A percentile compares a stretch with the other conserved stretches of the same genome.
phyloP scores from a whole-genome alignment of 441 rosid genomes.

The Pelargonium myrrhifolium region DNA sequence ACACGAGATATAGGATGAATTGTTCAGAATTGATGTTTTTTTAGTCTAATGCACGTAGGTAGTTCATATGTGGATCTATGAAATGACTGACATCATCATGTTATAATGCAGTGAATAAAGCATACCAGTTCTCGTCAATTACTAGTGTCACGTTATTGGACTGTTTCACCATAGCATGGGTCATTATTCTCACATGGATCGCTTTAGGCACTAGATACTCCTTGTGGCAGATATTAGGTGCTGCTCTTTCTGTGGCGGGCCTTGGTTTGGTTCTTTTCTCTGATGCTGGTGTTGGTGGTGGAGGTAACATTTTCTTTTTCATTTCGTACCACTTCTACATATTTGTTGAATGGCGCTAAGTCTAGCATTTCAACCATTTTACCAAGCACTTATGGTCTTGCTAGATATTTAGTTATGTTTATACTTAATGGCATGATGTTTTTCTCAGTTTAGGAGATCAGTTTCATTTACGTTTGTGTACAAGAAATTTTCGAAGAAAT shows the following conservation, averaged over 20 bases:
- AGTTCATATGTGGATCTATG: neutral
- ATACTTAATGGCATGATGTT: neutral
- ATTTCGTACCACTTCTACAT: neutral
- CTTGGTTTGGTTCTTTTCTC: constrained; percentile 56
- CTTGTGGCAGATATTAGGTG: constrained; percentile 47
- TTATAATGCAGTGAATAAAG: constrained; percentile 42
- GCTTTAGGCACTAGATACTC: constrained; percentile 50
- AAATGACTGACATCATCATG: constrained; percentile 2
- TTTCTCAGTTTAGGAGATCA: neutral
- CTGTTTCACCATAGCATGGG: constrained; percentile 53
- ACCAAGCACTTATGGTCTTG: neutral
- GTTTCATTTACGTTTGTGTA: no score
- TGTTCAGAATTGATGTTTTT: neutral
- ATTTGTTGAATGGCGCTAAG: neutral
- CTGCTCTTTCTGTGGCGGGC: constrained; percentile 42
- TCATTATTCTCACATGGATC: constrained; percentile 44
- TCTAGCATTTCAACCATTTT: neutral
- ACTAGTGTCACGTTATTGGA: constrained; percentile 60
- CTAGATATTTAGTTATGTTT: neutral
- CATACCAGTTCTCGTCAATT: constrained; percentile 57
- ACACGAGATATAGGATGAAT: neutral
- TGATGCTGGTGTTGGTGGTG: constrained; percentile 48
- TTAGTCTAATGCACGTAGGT: neutral
- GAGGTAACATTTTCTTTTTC: constrained; percentile 30
- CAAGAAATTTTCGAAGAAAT: neutral